A percentile compares a stretch with the other conserved stretches of the same genome.
phyloP scores from a whole-genome alignment of 2,329 filamentous ascomycete species.

The Aspergillus sp. region DNA sequence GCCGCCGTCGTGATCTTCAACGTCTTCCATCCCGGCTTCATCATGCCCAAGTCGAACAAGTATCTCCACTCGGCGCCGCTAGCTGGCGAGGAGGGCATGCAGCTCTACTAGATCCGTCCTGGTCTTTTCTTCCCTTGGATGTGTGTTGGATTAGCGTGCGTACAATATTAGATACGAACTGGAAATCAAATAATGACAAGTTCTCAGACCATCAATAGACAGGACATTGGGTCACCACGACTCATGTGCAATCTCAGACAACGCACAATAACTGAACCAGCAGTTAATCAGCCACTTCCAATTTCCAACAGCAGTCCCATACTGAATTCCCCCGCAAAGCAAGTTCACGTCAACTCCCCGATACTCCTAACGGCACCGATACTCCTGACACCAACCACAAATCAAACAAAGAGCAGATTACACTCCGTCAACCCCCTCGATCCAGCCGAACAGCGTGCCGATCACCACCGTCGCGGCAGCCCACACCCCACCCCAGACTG shows the following conservation, averaged over 20 bases:
- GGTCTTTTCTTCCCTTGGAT: conserved; percentile 1
- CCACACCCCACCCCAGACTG: conserved; percentile 73
- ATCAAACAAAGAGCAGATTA: conserved; percentile 9
- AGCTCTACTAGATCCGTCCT: neutral
- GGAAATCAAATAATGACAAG: neutral
- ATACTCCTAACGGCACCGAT: neutral
- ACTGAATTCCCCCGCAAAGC: neutral
- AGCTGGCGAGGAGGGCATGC: conserved; percentile 8
- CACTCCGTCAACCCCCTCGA: conserved; percentile 38
- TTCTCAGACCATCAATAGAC: neutral
- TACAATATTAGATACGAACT: neutral
- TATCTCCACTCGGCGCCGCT: conserved; percentile 7
- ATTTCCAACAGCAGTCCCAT: no score
- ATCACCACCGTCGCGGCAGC: conserved; percentile 46
- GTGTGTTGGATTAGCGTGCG: neutral
- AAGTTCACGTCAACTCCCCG: neutral
- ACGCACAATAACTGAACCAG: neutral
- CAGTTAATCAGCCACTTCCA: neutral
- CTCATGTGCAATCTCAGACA: neutral
- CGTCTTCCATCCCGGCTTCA: conserved; percentile 43
- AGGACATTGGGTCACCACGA: neutral
- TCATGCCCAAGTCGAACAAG: conserved; percentile 26
- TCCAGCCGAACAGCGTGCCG: conserved; percentile 36
- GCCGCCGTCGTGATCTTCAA: conserved; percentile 46
- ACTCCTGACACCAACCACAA: neutral